Base-by-base conservation (phyloP, 495 filamentous ascomycete genomes). In the Stereocaulon alpinum region DNA sequence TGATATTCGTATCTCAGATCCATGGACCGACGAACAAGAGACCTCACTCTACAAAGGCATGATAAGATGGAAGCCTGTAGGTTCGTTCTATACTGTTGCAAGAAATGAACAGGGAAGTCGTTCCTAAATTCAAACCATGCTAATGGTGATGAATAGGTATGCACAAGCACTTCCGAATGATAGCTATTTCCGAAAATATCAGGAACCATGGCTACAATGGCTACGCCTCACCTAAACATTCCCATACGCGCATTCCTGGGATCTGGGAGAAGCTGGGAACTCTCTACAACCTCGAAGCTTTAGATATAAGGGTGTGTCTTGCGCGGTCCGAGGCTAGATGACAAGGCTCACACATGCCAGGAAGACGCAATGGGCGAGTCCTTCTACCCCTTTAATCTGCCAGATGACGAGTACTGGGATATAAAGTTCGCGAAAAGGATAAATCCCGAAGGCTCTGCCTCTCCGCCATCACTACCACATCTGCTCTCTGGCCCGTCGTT, bases 161-260 rank as follows among this genome's bases (percentile, higher is more conserved):
- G 76, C 92, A 98, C 75, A 97, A 94, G 72, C 91, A 97, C 73
- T 97, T 98, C 70, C 88, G 89, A 24, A 92, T 97, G 76, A 83
- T 96, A 58, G 83, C 89, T 4, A 90, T 98, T 37, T 86, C 88
- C 17, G 84, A 93, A 59, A 84, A 88, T 66, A 79, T 98, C 61
- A 85, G 86, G 61, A 89, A 87, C 64, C 89, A 95, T 69, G 91
- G 91, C 58, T 89, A 90, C 71, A 68, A 73, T 17, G 45, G 58
- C 45, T 43, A 51, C 34, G 30, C 30, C 14, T 48, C 55, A 18
- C 71, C 78, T 51, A 63, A 72, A 50, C 79, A 83, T 55, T 79
- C 82, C 15, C 93, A 98, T 75, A 96, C 89, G 45, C 84, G 83
- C 42, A 89, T 95, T 51, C 83, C 89, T 4, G 87, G 87, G 10